These are phyloP conservation scores for Pisolithus thermaeus DNA, from an alignment of 1,284 basidiomycete species.

Conservation along the genomic window DNA sequence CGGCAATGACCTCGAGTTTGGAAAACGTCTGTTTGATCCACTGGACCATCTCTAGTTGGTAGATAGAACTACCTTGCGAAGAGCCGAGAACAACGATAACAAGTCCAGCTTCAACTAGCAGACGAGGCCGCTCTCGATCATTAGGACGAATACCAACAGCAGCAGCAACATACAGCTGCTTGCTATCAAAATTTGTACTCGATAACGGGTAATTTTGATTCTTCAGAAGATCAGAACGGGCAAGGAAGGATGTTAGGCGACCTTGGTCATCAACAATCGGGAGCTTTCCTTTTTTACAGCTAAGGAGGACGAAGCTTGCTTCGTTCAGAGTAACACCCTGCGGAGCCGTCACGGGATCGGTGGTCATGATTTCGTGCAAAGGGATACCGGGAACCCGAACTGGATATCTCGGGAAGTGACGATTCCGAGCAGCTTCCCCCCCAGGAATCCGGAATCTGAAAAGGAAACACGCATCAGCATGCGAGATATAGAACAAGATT, in stretches of 20 bases:
- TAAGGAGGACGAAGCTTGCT: constrained; percentile 92
- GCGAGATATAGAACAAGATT: constrained; percentile 10
- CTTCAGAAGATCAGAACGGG: too few relatives aligned
- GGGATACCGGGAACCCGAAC: constrained; percentile 71
- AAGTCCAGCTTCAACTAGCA: constrained; percentile 91
- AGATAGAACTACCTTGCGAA: constrained; percentile 74
- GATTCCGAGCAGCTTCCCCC: constrained; percentile 92
- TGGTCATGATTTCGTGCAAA: constrained; percentile 93
- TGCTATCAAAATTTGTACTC: too few relatives aligned
- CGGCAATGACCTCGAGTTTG: constrained; percentile 64
- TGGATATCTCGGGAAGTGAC: constrained; percentile 98
- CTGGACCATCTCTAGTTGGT: constrained; percentile 90
- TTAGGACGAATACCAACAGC: constrained; percentile 90
- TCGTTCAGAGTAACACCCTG: constrained; percentile 86
- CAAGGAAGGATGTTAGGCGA: too few relatives aligned
- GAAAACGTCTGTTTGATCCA: constrained; percentile 91
- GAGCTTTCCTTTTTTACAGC: too few relatives aligned
- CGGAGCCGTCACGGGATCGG: constrained; percentile 73
- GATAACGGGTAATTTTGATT: too few relatives aligned
- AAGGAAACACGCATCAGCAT: constrained; percentile 13
- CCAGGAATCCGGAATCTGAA: constrained; percentile 80
- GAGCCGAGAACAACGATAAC: constrained; percentile 96
- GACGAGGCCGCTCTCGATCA: constrained; percentile 79
- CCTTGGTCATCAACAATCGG: too few relatives aligned
- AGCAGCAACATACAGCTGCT: too few relatives aligned